Base-by-base conservation (phyloP, 192 early-diverging fungal species). In the Rhizophagus sp. region DNA sequence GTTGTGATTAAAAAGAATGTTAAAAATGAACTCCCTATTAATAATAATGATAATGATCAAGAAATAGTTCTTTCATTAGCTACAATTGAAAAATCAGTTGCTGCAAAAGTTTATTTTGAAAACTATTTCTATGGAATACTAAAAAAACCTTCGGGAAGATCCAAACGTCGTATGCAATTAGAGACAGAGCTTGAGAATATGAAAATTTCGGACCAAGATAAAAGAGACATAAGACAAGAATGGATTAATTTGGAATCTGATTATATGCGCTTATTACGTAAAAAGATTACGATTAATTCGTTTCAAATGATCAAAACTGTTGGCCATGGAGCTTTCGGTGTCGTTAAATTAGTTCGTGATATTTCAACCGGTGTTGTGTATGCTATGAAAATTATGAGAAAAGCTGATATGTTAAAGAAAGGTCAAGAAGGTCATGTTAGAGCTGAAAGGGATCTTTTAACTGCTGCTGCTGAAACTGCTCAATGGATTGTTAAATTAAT, bases 401-500 rank as follows among this genome's bases (percentile, higher is more conserved):
- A 95, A 82, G 87, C 86, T 75, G 90, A 92, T 44, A 91, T 95
- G 83, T 84, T 95, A 9, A 88, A 90, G 74, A 88, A 92, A 61
- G 90, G 92, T 78, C 91, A 94, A 78, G 84, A 94, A 49, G 88
- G 82, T 34, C 94, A 95, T 74, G 92, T 93, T 22, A 83, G 93
- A 1, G 88, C 92, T 1, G 94, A 95, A 83, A 89, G 93, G 22
- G 93, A 93, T 81, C 85, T 95, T 12, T 85, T 95, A 73, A 92
- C 92, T 15, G 85, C 86, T 11, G 85, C 85, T 0, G 81, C 83
- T 2, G 83, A 90, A 75, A 90, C 80, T 6, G 81, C 88, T n/a
- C 83, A 85, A 24, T 97, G 96, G 96, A 93, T 97, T 36, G 95
- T 97, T 36, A 94, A 94, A 83, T 86, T 97, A 49, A 90, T 96